Percentiles rank a stretch among this genome's conserved stretches.
Evolutionary conservation across 2,329 filamentous ascomycete genomes (phyloP).

Genomic region (Fusarium praegraminearum): DNA sequence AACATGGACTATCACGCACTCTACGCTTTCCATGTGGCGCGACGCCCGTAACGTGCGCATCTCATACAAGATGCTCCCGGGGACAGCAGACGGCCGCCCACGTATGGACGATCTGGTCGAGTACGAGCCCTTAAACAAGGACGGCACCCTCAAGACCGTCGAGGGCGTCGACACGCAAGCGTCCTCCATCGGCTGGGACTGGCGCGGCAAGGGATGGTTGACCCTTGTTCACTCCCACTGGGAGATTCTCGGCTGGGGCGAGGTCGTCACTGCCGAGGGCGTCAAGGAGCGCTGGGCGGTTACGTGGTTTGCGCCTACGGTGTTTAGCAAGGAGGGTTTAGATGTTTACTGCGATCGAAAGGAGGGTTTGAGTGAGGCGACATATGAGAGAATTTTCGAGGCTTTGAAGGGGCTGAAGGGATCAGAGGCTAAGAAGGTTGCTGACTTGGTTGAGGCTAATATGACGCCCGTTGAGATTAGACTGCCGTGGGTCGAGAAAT

Average conservation of each 20-base stretch:
- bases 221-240: constrained; percentile 79
- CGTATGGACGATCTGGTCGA: constrained; percentile 79
- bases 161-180: constrained; percentile 71
- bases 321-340: constrained; percentile 85
- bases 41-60: constrained; percentile 83
- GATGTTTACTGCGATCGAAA: constrained; percentile 79
- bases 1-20: constrained; percentile 81
- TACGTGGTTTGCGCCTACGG: constrained; percentile 84
- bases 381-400: constrained; percentile 67
- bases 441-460: constrained; percentile 60
- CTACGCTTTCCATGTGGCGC: constrained; percentile 84
- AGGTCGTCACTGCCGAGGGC: constrained; percentile 57
- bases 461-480: constrained; percentile 65
- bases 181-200: constrained; percentile 69
- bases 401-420: constrained; percentile 59
- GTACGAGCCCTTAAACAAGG: constrained; percentile 68
- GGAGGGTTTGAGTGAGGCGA: constrained; percentile 69
- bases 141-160: constrained; percentile 68
- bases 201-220: constrained; percentile 82
- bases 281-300: constrained; percentile 76
- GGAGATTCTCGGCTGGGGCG: constrained; percentile 84
- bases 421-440: constrained; percentile 66
- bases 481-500: constrained; percentile 61
- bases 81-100: constrained; percentile 53
- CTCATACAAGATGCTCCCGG: constrained; percentile 72